Percentiles rank a stretch among this genome's conserved stretches.
These are phyloP conservation scores for Epichloe scottii DNA, from an alignment of 2,329 filamentous ascomycete species.

Conservation along the genomic window DNA sequence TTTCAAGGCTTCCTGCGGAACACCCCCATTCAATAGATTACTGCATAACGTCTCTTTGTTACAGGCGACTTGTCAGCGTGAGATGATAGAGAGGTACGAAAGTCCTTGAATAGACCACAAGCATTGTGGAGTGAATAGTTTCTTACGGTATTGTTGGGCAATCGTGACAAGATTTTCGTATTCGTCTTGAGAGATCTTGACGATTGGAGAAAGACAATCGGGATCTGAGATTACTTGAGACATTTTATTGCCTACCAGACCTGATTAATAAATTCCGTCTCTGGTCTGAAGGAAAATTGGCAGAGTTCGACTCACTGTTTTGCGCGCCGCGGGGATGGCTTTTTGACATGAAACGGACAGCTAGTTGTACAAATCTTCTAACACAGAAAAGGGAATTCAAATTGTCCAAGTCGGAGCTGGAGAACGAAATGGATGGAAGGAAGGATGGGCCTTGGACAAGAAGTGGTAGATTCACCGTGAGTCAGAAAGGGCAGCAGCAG, in stretches of 20 bases:
- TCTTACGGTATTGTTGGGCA: slow-evolving; percentile 2
- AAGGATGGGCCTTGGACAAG: not conserved
- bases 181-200: slow-evolving; percentile 1
- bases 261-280: not conserved
- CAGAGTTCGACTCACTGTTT: not conserved
- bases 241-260: not conserved
- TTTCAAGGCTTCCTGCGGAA: not conserved
- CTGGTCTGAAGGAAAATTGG: not conserved
- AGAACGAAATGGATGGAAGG: not conserved
- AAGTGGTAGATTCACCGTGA: not conserved
- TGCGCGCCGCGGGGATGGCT: not conserved
- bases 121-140: not conserved
- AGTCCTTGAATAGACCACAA: not conserved
- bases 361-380: not conserved
- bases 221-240: not conserved
- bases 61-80: not conserved
- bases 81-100: not conserved
- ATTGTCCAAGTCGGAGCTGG: no score
- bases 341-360: not conserved
- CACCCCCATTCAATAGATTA: slow-evolving; percentile 2
- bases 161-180: not conserved
- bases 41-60: not conserved
- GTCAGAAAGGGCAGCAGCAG: not conserved
- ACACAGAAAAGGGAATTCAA: not conserved
- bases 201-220: not conserved